Conservation (phyloP, 2,329 filamentous ascomycete genomes). For the Colletotrichum navitas region DNA sequence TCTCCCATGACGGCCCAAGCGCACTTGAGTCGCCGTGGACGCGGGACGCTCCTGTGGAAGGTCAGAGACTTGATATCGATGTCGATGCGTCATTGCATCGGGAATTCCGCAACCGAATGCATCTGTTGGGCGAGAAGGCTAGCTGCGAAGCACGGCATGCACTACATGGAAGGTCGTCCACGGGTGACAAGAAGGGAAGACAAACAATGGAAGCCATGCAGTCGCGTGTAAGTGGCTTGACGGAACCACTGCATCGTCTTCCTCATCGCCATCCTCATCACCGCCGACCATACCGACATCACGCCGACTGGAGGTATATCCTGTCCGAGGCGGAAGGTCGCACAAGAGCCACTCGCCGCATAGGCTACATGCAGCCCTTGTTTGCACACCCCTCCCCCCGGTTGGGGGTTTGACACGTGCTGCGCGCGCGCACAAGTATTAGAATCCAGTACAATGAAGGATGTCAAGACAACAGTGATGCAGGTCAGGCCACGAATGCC, state of each 20-base stretch:
- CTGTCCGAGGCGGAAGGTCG: slow-evolving; percentile 24
- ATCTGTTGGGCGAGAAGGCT: background rate
- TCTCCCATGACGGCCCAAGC: slow-evolving; percentile 28
- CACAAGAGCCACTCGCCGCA: slow-evolving; percentile 1
- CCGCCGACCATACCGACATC: background rate
- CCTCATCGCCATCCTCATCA: background rate
- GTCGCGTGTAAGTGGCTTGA: slow-evolving; percentile 1
- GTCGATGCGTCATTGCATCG: background rate
- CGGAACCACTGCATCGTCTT: background rate
- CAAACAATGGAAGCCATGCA: background rate
- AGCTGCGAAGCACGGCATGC: background rate
- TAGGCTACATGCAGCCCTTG: background rate
- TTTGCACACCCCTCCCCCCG: background rate
- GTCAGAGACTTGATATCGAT: background rate
- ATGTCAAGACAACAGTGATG: background rate
- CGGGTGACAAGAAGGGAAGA: background rate
- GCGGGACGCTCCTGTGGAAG: background rate
- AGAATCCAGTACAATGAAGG: background rate
- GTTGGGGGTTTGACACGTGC: background rate
- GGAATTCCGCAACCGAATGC: background rate
- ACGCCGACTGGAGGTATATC: background rate
- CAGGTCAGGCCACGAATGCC: background rate
- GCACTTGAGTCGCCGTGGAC: background rate
- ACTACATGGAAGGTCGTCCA: background rate
- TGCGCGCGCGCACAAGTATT: background rate